Base-by-base conservation (phyloP, 2,329 filamentous ascomycete species). In the Dendryphion nanum region DNA sequence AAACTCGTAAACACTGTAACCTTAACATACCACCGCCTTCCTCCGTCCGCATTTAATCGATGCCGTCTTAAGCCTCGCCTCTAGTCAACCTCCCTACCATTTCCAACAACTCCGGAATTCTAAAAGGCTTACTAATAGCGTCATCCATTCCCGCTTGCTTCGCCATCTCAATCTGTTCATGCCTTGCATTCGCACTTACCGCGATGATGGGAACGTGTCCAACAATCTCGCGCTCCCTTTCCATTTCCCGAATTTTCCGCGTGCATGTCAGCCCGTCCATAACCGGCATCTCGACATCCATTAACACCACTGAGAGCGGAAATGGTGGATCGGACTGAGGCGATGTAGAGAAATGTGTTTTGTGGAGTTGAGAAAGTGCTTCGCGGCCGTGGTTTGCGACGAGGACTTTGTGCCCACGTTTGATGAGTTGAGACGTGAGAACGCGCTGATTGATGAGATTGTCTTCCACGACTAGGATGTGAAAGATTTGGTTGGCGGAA, bases 381-480 rank as follows among this genome's bases (percentile, higher is more conserved):
- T 71, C 64, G 18, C 49, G 42, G 4, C 67, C 67, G 34, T 71
- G 55, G 4, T 58, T 58, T 14, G 64, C 68, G 6, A 69, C 59
- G 21, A 52, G 46, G 16, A 69, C 56, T 6, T 48, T 57, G 51
- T 61, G 67, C 3, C 64, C 61, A 7, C 57, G 49, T 30, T 61
- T 64, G 7, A 53, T 40, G 13, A 71, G 49, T 18, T 70, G 67
- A 41, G 64, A 68, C 14, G 54, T 47, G 14, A 71, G 54, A 3
- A 71, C 67, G 12, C 58, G 61, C 36, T 70, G 67, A 35, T 71
- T 70, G 29, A 69, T 53, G 4, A 68, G 39, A 31, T 70, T 69
- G 38, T 71, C 67, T 41, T 63, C 60, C 3, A 66, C 62, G 2
- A 66, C 52, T 1, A 65, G 46, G 2, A 64, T 33, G 18, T 33